Evolutionary conservation across 1,284 basidiomycete species (phyloP).

Genomic region (Inonotus obliquus): DNA sequence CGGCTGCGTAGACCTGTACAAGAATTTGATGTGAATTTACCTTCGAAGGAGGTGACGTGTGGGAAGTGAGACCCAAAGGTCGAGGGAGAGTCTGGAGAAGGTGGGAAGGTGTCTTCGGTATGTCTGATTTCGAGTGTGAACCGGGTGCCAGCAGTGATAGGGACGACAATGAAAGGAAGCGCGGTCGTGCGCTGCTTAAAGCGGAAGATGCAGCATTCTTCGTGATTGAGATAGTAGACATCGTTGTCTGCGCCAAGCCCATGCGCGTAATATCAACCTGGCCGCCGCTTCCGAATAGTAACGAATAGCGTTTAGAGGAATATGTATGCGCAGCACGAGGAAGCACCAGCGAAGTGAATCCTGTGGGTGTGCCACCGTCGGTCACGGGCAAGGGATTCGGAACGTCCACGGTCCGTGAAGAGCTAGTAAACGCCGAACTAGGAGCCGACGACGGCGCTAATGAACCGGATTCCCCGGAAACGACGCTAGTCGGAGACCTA

Average conservation of each 20-base stretch:
- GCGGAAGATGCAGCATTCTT: slow-evolving; percentile 17
- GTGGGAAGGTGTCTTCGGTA: slow-evolving; percentile 36
- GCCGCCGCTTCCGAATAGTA: slow-evolving; percentile 31
- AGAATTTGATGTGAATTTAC: slow-evolving; percentile 65
- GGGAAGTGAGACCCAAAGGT: slow-evolving; percentile 53
- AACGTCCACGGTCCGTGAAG: slow-evolving; percentile 27
- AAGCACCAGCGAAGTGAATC: slow-evolving; percentile 67
- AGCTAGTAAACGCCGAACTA: slow-evolving; percentile 18
- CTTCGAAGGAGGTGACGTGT: slow-evolving; percentile 70
- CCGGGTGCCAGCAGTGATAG: slow-evolving; percentile 19
- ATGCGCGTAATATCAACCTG: slow-evolving; percentile 66
- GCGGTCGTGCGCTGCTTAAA: slow-evolving; percentile 7
- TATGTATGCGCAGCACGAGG: slow-evolving; percentile 49
- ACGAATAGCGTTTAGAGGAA: slow-evolving; percentile 26
- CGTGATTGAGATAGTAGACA: slow-evolving; percentile 75
- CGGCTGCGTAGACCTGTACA: slow-evolving; percentile 84
- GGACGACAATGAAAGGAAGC: slow-evolving; percentile 14
- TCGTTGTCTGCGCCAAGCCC: slow-evolving; percentile 77
- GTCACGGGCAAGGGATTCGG: slow-evolving; percentile 28
- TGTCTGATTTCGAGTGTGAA: slow-evolving; percentile 13
- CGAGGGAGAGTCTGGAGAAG: slow-evolving; percentile 32
- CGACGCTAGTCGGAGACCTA: neutral
- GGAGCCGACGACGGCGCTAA: neutral
- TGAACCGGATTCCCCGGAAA: slow-evolving; percentile 5
- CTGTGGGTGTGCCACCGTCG: slow-evolving; percentile 41